Evolutionary conservation across 257 asterid species (phyloP), one percentile per base, ranked within the genome.

Genomic region (Verbena officinalis): DNA sequence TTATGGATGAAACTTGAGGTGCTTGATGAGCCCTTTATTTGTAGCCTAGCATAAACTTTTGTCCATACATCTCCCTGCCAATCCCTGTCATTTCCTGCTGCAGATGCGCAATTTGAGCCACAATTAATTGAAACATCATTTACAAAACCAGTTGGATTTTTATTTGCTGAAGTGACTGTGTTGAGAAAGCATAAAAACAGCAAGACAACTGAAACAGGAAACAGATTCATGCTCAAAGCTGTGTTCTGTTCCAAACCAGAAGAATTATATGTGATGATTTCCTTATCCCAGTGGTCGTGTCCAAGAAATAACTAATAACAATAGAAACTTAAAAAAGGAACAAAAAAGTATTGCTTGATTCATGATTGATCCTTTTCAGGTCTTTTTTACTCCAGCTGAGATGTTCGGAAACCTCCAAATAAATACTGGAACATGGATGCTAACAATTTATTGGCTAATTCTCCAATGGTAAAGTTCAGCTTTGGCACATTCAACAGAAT

Each of bases 21-120:
- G 20, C 33, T 17, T 36, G 64, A 38, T 58, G 64, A 38, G 49
- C 50, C 64, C 33, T 12, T 58, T 58, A 58, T 19, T 39, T 16
- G 31, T 5, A 36, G 5, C 34, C 36, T 10, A 9, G 64, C 36
- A 13, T 49, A 17, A 4, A 34, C 10, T 38, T 58, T 58, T 36
- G 34, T 22, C 14, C 16, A 14, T 30, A 8, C 43, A 31, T 55
- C 61, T 55, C 45, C 61, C 0, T 0, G 7, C 48, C 64, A 58
- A 5, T 36, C 34, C 50, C 10, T 19, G 33, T 34, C 50, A 4
- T 39, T 40, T 0, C 16, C 34, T 17, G 64, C 64, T 11, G 64
- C 50, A 16, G 33, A 36, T 17, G 17, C 17, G 16, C 63, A 30
- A 57, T 17, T 10, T 17, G 63, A 57, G 11, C 63, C 33, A 5